Evolutionary conservation across 768 basidiomycete genomes (phyloP).

Genomic region (Russula brevipes): DNA sequence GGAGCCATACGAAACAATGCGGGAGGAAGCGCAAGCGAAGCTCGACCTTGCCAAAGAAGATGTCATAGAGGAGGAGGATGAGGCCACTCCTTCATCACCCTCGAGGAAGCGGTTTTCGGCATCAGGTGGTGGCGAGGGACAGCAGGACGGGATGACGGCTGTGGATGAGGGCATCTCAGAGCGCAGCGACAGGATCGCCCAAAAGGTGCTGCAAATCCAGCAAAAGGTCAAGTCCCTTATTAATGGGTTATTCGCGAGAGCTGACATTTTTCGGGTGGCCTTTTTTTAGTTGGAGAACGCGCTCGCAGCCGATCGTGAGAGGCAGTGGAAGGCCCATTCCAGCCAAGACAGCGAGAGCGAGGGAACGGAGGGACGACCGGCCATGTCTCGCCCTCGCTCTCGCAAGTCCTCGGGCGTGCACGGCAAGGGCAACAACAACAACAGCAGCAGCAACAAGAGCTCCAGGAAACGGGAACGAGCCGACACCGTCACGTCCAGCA

Average conservation of each 20-base stretch:
- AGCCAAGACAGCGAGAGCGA: constrained; percentile 53
- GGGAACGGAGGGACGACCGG: constrained; percentile 34
- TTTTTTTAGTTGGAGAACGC: constrained; percentile 66
- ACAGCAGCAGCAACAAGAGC: constrained; percentile 5
- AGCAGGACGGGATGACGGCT: constrained; percentile 78
- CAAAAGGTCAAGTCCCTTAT: constrained; percentile 60
- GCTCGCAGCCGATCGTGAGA: constrained; percentile 51
- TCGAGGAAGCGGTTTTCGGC: constrained; percentile 75
- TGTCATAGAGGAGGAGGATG: constrained; percentile 44
- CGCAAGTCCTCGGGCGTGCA: constrained; percentile 33
- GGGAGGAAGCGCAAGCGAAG: constrained; percentile 42
- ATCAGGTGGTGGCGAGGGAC: constrained; percentile 52
- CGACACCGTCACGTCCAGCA: constrained; percentile 53
- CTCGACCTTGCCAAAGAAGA: constrained; percentile 53
- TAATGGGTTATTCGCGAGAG: background rate
- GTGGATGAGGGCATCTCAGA: constrained; percentile 81
- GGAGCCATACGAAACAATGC: constrained; percentile 46
- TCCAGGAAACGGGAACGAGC: constrained; percentile 41
- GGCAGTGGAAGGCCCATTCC: constrained; percentile 37
- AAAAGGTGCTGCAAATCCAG: constrained; percentile 85
- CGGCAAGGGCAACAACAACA: constrained; percentile 7
- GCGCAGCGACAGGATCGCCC: constrained; percentile 81
- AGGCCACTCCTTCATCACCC: constrained; percentile 28
- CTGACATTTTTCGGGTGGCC: constrained; percentile 4
- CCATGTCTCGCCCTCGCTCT: constrained; percentile 30